Conservation (phyloP, 1,284 basidiomycete genomes). For the Meira miltonrushii region DNA sequence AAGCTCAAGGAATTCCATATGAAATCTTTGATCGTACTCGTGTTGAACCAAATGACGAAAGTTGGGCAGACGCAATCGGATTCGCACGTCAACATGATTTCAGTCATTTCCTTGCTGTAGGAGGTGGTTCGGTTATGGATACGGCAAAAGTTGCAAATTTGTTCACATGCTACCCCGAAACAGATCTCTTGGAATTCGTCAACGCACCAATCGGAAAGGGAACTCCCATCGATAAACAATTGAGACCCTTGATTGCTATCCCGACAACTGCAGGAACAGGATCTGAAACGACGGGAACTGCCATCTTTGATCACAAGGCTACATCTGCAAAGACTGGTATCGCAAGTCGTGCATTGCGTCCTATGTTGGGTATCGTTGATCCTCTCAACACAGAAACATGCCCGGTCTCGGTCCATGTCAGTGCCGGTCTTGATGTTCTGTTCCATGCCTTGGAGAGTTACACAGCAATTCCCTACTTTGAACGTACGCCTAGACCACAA, state of each 20-base stretch:
- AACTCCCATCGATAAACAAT: slow-evolving; percentile 68
- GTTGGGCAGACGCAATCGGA: slow-evolving; percentile 71
- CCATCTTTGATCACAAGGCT: slow-evolving; percentile 77
- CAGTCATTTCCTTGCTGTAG: slow-evolving; percentile 67
- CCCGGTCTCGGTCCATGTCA: slow-evolving; percentile 70
- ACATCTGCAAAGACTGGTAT: slow-evolving; percentile 88
- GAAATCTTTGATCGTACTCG: slow-evolving; percentile 79
- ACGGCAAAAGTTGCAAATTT: slow-evolving; percentile 85
- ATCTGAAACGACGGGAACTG: slow-evolving; percentile 83
- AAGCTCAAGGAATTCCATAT: slow-evolving; percentile 69
- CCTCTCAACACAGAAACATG: slow-evolving; percentile 77
- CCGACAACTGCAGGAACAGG: slow-evolving; percentile 95
- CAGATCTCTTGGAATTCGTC: slow-evolving; percentile 83
- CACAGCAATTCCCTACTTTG: slow-evolving; percentile 60
- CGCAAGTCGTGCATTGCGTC: slow-evolving; percentile 82
- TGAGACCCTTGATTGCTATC: slow-evolving; percentile 83
- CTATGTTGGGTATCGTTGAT: slow-evolving; percentile 79
- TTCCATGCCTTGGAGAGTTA: slow-evolving; percentile 78
- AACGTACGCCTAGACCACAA: slow-evolving; percentile 77
- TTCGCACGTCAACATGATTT: slow-evolving; percentile 82
- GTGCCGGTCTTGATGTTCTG: slow-evolving; percentile 79
- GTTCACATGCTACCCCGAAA: slow-evolving; percentile 73
- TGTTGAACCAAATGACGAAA: slow-evolving; percentile 82
- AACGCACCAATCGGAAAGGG: slow-evolving; percentile 95
- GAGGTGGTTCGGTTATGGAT: slow-evolving; percentile 92